These are phyloP conservation scores for Solanum dulcamara DNA, from an alignment of 257 asterid genomes.

Conservation along the genomic window DNA sequence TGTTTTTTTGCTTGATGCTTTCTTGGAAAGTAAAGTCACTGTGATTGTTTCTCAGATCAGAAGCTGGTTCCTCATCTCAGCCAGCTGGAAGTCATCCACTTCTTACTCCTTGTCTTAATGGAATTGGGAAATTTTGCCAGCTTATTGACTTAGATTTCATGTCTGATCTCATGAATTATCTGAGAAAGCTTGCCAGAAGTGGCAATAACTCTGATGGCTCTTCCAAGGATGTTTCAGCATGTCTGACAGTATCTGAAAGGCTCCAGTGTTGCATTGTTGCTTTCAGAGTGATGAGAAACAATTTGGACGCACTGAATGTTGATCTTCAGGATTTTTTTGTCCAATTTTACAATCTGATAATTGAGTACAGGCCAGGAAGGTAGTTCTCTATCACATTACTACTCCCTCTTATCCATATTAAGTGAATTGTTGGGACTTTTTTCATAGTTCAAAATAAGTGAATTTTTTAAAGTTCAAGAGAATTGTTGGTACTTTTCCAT, in stretches of 20 bases:
- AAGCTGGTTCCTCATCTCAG: conserved; percentile 21
- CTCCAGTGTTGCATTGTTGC: conserved; percentile 91
- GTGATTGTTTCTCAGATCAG: conserved; percentile 37
- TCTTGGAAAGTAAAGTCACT: background rate
- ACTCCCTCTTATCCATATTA: too few species aligned
- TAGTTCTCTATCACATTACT: conserved; percentile 7
- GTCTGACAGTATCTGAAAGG: conserved; percentile 63
- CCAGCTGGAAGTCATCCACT: conserved; percentile 55
- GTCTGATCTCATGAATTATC: conserved; percentile 78
- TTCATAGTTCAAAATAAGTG: too few species aligned
- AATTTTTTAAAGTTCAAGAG: too few species aligned
- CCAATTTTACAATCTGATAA: conserved; percentile 73
- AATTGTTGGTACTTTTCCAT: too few species aligned
- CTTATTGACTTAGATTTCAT: conserved; percentile 85
- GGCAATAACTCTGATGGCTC: conserved; percentile 29
- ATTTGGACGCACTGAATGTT: conserved; percentile 88
- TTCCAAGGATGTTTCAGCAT: conserved; percentile 28
- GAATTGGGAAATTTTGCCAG: conserved; percentile 86
- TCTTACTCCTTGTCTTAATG: conserved; percentile 80
- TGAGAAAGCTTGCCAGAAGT: conserved; percentile 72
- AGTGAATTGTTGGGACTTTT: too few species aligned
- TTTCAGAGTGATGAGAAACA: conserved; percentile 81
- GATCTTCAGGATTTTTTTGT: conserved; percentile 83
- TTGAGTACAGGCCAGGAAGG: conserved; percentile 93
- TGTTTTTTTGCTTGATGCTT: background rate